Percentiles rank a stretch among this genome's conserved stretches.
phyloP scores from a whole-genome alignment of 768 basidiomycete genomes.

The Mycena metata region DNA sequence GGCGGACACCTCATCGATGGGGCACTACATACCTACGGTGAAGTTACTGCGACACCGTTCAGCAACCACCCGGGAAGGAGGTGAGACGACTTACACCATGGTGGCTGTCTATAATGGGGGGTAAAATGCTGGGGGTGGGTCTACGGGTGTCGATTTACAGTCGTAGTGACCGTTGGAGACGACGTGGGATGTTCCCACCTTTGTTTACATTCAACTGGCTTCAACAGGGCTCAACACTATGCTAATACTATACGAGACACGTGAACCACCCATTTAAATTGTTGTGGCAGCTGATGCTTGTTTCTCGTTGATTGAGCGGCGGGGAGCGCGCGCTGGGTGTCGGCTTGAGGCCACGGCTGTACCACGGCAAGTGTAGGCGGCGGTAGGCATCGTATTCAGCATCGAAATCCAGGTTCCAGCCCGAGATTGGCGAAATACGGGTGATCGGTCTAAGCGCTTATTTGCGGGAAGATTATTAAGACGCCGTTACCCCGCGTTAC shows the following conservation, averaged over 20 bases:
- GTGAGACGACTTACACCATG: conserved; percentile 81
- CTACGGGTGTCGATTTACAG: conserved; percentile 19
- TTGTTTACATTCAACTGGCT: conserved; percentile 26
- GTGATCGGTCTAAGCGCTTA: conserved; percentile 21
- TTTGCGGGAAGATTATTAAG: background rate
- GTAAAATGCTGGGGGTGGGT: conserved; percentile 34
- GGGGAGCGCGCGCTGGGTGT: background rate
- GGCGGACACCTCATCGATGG: conserved; percentile 11
- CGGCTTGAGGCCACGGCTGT: background rate
- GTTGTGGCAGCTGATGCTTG: conserved; percentile 18
- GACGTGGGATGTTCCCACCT: conserved; percentile 36
- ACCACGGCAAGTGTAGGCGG: too few relatives aligned
- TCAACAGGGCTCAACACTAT: conserved; percentile 18
- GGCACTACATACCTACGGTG: conserved; percentile 77
- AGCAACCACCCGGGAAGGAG: conserved; percentile 39
- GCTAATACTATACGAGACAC: conserved; percentile 4
- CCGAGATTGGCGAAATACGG: background rate
- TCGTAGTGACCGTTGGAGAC: conserved; percentile 25
- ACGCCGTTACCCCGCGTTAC: too few relatives aligned
- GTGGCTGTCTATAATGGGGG: conserved; percentile 61
- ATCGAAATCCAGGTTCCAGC: too few relatives aligned
- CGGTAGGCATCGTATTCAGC: too few relatives aligned
- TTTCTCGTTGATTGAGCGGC: conserved; percentile 12
- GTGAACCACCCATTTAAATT: conserved; percentile 26
- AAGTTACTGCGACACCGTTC: conserved; percentile 76